Conservation (phyloP, 768 basidiomycete species). For the Flagelloscypha sp. region DNA sequence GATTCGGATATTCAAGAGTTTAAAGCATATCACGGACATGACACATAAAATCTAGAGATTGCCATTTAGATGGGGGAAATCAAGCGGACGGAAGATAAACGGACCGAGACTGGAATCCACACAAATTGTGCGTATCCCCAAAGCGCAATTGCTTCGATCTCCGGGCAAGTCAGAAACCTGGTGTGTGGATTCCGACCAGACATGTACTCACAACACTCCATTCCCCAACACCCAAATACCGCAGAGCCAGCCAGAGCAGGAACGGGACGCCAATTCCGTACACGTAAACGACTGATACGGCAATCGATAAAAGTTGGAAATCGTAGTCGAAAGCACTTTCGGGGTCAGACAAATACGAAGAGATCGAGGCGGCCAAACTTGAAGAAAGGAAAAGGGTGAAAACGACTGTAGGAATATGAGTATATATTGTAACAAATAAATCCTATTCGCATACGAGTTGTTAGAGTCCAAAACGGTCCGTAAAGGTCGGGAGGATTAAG, state of each 20-base stretch:
- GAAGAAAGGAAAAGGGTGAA: conserved; percentile 92
- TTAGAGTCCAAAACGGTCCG: conserved; percentile 97
- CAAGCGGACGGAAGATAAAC: conserved; percentile 16
- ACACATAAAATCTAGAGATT: conserved; percentile 68
- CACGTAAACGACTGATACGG: conserved; percentile 75
- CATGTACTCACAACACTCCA: conserved; percentile 88
- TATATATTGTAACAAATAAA: too few species aligned
- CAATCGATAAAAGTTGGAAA: conserved; percentile 77
- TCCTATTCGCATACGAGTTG: too few species aligned
- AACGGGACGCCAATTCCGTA: conserved; percentile 83
- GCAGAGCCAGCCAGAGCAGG: conserved; percentile 73
- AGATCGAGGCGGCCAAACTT: conserved; percentile 81
- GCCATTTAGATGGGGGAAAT: neutral
- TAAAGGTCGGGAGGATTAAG: conserved; percentile 69
- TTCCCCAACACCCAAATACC: conserved; percentile 82
- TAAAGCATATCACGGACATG: conserved; percentile 72
- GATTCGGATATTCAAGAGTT: too few species aligned
- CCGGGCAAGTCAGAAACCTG: too few species aligned
- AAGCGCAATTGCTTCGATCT: conserved; percentile 69
- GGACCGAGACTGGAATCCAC: conserved; percentile 82
- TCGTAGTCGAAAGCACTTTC: conserved; percentile 63
- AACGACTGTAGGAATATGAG: too few species aligned
- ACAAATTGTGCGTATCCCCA: conserved; percentile 81
- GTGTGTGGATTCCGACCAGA: too few species aligned
- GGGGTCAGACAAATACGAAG: conserved; percentile 70